phyloP scores from a whole-genome alignment of 129 eudicot genomes.

The Chrysanthemum seticuspe region DNA sequence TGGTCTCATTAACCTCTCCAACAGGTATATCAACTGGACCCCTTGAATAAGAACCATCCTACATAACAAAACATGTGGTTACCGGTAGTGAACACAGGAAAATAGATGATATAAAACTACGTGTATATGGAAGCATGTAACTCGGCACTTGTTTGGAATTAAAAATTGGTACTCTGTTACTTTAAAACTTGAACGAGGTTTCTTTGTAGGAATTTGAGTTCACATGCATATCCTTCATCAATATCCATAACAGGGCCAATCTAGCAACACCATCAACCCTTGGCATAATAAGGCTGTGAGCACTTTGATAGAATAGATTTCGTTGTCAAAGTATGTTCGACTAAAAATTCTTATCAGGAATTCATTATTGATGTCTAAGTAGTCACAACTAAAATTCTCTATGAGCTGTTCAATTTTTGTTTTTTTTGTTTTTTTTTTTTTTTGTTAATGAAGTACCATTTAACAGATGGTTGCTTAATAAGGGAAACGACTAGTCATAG shows the following conservation, averaged over 20 bases:
- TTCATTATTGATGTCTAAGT: neutral
- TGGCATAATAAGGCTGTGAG: neutral
- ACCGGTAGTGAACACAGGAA: neutral
- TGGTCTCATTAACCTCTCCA: slow-evolving; percentile 60
- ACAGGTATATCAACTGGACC: slow-evolving; percentile 96
- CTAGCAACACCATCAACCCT: slow-evolving; percentile 17
- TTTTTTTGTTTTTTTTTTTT: no score
- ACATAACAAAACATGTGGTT: slow-evolving; percentile 25
- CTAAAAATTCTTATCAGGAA: neutral
- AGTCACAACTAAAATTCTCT: neutral
- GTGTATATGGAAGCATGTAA: neutral
- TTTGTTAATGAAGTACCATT: no score
- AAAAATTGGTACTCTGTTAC: neutral
- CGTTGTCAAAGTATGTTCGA: neutral
- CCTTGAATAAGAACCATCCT: slow-evolving; percentile 99
- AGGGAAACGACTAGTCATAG: neutral
- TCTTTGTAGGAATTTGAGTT: no score
- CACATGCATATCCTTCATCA: no score
- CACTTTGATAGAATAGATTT: neutral
- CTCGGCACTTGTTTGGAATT: neutral
- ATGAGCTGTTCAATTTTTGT: neutral
- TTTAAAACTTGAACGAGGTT: neutral
- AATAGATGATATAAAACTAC: neutral
- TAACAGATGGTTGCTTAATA: neutral
- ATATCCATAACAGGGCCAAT: neutral